Conservation (phyloP, 177 flowering plant species). For the Tripterygium wilfordii region DNA sequence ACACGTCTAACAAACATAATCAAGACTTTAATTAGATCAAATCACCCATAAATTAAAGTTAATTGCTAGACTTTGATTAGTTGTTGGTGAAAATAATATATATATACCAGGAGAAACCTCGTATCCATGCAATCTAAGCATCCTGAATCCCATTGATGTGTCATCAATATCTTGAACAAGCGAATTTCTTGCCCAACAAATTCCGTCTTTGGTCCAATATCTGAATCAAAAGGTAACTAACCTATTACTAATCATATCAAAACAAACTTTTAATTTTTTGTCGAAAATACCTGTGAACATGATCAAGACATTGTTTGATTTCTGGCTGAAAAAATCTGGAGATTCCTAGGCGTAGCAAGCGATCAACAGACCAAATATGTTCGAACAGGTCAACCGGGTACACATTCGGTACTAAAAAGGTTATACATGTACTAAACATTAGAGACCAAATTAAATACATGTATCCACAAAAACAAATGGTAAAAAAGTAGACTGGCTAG, state of each 20-base stretch:
- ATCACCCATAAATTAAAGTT: not conserved
- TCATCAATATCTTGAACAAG: slow-evolving; percentile 78
- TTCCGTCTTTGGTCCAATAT: slow-evolving; percentile 70
- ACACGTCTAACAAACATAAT: slow-evolving; percentile 59
- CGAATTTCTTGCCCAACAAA: slow-evolving; percentile 86
- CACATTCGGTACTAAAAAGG: slow-evolving; percentile 68
- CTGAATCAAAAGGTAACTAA: slow-evolving; percentile 20
- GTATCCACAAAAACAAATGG: not conserved
- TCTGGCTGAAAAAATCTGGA: slow-evolving; percentile 61
- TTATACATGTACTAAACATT: too few relatives aligned
- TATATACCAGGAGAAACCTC: slow-evolving; percentile 56
- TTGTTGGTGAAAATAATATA: not conserved
- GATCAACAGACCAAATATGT: slow-evolving; percentile 79
- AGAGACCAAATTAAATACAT: too few relatives aligned
- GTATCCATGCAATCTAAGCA: slow-evolving; percentile 74
- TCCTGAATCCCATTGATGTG: slow-evolving; percentile 89
- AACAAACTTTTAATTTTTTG: too few relatives aligned
- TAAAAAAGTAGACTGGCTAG: too few relatives aligned
- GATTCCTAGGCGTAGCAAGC: slow-evolving; percentile 81
- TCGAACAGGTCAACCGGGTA: slow-evolving; percentile 96
- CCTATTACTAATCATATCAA: too few relatives aligned
- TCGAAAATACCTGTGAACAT: slow-evolving; percentile 66
- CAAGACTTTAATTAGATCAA: too few relatives aligned
- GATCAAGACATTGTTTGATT: slow-evolving; percentile 50
- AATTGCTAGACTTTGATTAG: too few relatives aligned